Evolutionary conservation across 805 yeast genomes (phyloP).

Genomic region (Wilhelminamyces savonicus): DNA sequence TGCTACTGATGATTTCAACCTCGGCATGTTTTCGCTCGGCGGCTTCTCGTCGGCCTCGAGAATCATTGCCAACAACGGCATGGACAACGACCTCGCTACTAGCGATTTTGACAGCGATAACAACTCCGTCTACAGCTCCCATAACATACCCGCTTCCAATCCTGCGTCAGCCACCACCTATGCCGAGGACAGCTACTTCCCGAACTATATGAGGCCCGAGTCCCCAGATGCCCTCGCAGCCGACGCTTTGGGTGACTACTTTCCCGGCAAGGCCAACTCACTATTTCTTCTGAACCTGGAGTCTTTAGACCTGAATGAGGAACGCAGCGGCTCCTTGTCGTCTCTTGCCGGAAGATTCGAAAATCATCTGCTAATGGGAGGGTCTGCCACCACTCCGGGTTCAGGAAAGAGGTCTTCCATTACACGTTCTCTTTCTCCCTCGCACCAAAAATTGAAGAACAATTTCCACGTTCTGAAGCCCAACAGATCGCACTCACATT

Average conservation of each 20-base stretch:
- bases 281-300: conserved; percentile 6
- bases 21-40: conserved; percentile 10
- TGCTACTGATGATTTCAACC: conserved; percentile 7
- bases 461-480: conserved; percentile 16
- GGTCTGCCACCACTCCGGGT: conserved; percentile 2
- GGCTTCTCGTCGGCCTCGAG: conserved; percentile 12
- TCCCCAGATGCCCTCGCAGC: too few relatives aligned
- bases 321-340: conserved; percentile 10
- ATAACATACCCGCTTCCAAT: too few relatives aligned
- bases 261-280: conserved; percentile 10
- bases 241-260: too few relatives aligned
- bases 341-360: conserved; percentile 25
- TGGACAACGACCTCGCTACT: too few relatives aligned
- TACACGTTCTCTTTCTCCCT: conserved; percentile 5
- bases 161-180: not conserved
- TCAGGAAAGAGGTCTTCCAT: not conserved
- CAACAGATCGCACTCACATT: not conserved
- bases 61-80: too few relatives aligned
- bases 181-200: too few relatives aligned
- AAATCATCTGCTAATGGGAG: conserved; percentile 18
- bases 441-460: conserved; percentile 5
- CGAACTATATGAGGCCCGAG: too few relatives aligned
- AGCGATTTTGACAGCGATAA: too few relatives aligned
- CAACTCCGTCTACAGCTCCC: too few relatives aligned
- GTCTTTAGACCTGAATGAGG: not conserved